Base-by-base conservation (phyloP, 306 rosid genomes). In the Echinosophora koreensis region DNA sequence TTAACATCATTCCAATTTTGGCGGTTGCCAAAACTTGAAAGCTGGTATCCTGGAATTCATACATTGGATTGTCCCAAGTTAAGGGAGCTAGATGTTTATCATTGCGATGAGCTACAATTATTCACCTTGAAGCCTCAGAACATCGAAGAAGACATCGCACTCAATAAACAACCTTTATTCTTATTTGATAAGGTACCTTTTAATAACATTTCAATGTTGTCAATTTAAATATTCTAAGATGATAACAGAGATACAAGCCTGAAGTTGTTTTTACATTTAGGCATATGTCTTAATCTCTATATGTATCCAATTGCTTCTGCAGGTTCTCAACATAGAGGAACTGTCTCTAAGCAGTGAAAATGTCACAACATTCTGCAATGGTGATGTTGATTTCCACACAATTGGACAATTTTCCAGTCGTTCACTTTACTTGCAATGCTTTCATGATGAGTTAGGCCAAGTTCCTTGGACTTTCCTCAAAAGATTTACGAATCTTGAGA, bases 1-100 rank as follows among this genome's bases (percentile, higher is more conserved):
- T 44, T 78, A 59, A 16, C 13, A 13, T 17, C 35, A 4, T 14
- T 78, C 64, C 27, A 2, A 18, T 8, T 69, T 0, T 5, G 16
- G n/a, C 0, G 0, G 0, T 17, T 59, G 54, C 0, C 12, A 5
- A 0, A 69, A 4, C 55, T 78, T 17, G n/a, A 1, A 49, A 17
- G 63, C 34, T 47, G 59, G 16, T 78, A 69, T 15, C 32, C 64
- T 12, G 70, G 71, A 42, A 35, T 32, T 0, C 37, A 71, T 1
- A 52, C 17, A 1, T 55, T 54, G 5, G 64, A 34, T 8, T 52
- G 64, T 5, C 64, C 64, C 0, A 71, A 4, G 1, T 71, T 54
- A 65, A 10, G 3, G 10, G 14, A 44, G 3, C 1, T 39, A 2
- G 44, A 39, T 39, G 44, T 39, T 39, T 39, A 5, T 39, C 44